Conservation (phyloP, 257 asterid species). For the Solanum sejunctum region DNA sequence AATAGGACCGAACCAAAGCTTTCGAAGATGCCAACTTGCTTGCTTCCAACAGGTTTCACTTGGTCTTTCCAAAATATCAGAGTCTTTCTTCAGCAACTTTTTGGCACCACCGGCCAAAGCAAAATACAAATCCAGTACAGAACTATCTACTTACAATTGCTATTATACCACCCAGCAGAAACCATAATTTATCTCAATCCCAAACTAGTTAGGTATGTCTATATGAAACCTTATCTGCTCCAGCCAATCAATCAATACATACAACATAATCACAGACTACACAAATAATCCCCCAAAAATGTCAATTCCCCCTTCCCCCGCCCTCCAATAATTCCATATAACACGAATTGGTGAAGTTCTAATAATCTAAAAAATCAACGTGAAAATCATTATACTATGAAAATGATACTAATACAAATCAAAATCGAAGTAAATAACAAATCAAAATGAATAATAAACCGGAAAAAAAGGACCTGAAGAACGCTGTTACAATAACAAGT, state of each 20-base stretch:
- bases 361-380: background rate
- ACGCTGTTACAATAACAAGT: conserved; percentile 38
- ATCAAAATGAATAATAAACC: background rate
- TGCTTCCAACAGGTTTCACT: background rate
- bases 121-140: background rate
- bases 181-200: background rate
- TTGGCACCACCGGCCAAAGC: background rate
- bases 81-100: background rate
- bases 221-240: background rate
- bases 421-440: background rate
- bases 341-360: background rate
- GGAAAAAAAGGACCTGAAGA: conserved; percentile 14
- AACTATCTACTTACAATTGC: background rate
- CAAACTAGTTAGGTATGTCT: background rate
- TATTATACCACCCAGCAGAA: background rate
- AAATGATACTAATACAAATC: background rate
- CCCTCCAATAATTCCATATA: background rate
- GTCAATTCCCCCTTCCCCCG: background rate
- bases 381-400: background rate
- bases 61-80: background rate
- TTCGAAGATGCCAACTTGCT: background rate
- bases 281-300: background rate
- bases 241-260: background rate
- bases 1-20: background rate
- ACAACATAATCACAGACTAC: background rate